Evolutionary conservation across 2,329 filamentous ascomycete genomes (phyloP).

Genomic region (Exophiala bonariae): DNA sequence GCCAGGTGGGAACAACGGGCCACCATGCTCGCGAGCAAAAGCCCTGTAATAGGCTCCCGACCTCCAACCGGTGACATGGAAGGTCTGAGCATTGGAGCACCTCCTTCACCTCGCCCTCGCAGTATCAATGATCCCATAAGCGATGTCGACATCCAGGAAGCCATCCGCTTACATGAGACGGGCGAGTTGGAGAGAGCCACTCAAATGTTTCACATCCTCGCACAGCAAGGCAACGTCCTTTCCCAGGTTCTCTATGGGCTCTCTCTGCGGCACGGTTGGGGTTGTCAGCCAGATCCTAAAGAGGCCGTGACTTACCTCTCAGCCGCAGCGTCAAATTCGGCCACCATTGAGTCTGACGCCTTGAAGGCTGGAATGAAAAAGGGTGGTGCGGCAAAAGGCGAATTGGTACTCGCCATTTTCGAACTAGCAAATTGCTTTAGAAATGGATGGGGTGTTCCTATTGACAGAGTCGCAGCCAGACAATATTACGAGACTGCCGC

Average conservation of each 20-base stretch:
- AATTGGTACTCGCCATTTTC: conserved; percentile 93
- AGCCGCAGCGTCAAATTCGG: conserved; percentile 85
- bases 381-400: conserved; percentile 91
- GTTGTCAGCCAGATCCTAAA: conserved; percentile 70
- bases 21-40: conserved; percentile 69
- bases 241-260: conserved; percentile 96
- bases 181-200: conserved; percentile 79
- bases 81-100: conserved; percentile 10
- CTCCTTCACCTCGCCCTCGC: conserved; percentile 16
- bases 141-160: conserved; percentile 77
- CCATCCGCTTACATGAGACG: conserved; percentile 88
- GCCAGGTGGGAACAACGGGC: conserved; percentile 89
- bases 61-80: conserved; percentile 8
- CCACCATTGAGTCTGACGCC: conserved; percentile 80
- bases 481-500: conserved; percentile 98
- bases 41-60: conserved; percentile 10
- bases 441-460: conserved; percentile 87
- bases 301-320: conserved; percentile 82
- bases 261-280: conserved; percentile 80
- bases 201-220: conserved; percentile 78
- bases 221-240: conserved; percentile 84
- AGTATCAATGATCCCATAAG: conserved; percentile 31
- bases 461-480: conserved; percentile 79
- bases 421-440: conserved; percentile 78
- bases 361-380: conserved; percentile 86